Conservation (phyloP, 352 stramenopile species). For the Phytophthora hybrid region DNA sequence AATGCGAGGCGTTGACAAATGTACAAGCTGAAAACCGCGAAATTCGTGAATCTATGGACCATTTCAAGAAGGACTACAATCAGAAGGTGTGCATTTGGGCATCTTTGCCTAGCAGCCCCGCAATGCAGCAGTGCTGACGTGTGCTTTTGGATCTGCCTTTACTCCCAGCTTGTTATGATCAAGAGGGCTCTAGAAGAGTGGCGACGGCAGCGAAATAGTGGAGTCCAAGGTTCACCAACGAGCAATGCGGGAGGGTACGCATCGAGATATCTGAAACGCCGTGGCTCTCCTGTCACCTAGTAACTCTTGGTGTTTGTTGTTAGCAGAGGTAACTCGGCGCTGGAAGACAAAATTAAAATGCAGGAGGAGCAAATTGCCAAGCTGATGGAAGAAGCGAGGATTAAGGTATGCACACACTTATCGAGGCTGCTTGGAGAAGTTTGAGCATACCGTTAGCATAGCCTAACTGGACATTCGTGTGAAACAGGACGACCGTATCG, state of each 20-base stretch:
- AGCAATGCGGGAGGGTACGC: slow-evolving; percentile 29
- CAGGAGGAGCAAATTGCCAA: slow-evolving; percentile 71
- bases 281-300: slow-evolving; percentile 3
- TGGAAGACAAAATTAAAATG: slow-evolving; percentile 51
- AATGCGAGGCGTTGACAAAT: slow-evolving; percentile 79
- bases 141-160: neutral
- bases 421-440: neutral
- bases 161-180: slow-evolving; percentile 83
- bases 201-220: slow-evolving; percentile 67
- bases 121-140: neutral
- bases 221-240: slow-evolving; percentile 15
- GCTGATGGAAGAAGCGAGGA: slow-evolving; percentile 54
- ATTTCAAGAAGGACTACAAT: slow-evolving; percentile 89
- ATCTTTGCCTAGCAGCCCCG: neutral
- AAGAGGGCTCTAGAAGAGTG: slow-evolving; percentile 91
- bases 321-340: slow-evolving; percentile 24
- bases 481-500: slow-evolving; percentile 68
- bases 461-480: neutral
- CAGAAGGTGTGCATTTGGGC: slow-evolving; percentile 70
- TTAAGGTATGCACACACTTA: slow-evolving; percentile 38
- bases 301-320: slow-evolving; percentile 13
- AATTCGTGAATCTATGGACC: slow-evolving; percentile 84
- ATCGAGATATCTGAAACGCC: neutral
- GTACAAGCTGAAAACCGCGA: slow-evolving; percentile 81
- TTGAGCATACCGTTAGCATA: neutral